phyloP scores from a whole-genome alignment of 164 flowering plant genomes.

The Magnolia kwangsiensis region DNA sequence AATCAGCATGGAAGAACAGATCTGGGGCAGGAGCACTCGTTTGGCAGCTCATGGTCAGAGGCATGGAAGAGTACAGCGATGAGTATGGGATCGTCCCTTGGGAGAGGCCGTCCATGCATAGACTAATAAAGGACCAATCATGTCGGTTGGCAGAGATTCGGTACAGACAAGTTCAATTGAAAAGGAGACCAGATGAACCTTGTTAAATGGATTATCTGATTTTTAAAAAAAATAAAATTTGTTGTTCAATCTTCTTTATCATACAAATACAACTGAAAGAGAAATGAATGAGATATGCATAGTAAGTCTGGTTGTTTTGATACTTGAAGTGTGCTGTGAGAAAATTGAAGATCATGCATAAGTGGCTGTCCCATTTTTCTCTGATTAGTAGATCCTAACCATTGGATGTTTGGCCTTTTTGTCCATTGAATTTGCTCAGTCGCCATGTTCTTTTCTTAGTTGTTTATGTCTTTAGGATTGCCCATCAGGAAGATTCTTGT shows the following conservation, averaged over 20 bases:
- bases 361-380: too few species aligned
- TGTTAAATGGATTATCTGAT: conserved; percentile 26
- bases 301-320: neutral
- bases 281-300: neutral
- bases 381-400: too few species aligned
- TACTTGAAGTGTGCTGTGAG: neutral
- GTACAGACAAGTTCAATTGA: conserved; percentile 19
- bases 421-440: too few species aligned
- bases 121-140: conserved; percentile 53
- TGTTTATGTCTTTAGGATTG: too few species aligned
- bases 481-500: too few species aligned
- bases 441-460: too few species aligned
- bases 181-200: conserved; percentile 27
- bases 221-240: too few species aligned
- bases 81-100: conserved; percentile 82
- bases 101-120: conserved; percentile 46
- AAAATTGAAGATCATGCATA: neutral
- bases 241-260: neutral
- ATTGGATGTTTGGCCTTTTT: too few species aligned
- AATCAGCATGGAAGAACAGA: conserved; percentile 58
- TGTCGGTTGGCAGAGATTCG: conserved; percentile 53
- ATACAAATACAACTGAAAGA: neutral
- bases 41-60: conserved; percentile 83
- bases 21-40: conserved; percentile 78
- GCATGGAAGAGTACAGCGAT: conserved; percentile 80